Evolutionary conservation across 345 rosid species (phyloP).

Genomic region (Sapria himalayana): DNA sequence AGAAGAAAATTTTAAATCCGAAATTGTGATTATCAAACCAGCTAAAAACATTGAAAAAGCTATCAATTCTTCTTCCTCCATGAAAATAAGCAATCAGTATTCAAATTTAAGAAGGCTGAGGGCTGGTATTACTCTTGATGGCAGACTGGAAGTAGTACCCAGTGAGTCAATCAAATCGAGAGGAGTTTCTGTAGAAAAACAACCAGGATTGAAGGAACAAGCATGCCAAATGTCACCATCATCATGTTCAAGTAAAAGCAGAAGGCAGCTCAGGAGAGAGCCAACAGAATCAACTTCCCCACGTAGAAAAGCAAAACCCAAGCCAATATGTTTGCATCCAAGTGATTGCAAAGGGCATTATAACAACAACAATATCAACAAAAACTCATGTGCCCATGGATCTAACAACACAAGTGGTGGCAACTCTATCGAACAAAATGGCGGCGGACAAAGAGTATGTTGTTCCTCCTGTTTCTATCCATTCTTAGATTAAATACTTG

Average conservation of each 20-base stretch:
- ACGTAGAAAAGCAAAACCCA: constrained; percentile 15
- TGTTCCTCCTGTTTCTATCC: constrained; percentile 9
- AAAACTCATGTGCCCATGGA: constrained; percentile 40
- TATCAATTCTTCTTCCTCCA: constrained; percentile 10
- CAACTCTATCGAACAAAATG: constrained; percentile 14
- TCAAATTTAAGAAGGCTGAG: constrained; percentile 15
- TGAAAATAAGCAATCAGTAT: constrained; percentile 12
- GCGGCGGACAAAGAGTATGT: constrained; percentile 22
- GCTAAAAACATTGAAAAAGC: constrained; percentile 18
- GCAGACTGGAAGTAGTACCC: constrained; percentile 18
- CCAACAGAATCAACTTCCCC: constrained; percentile 27
- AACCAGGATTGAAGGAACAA: constrained; percentile 25
- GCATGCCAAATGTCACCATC: constrained; percentile 16
- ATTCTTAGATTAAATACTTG: constrained; percentile 4
- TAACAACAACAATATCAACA: constrained; percentile 21
- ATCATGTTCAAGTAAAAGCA: constrained; percentile 22
- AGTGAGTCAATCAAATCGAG: constrained; percentile 15
- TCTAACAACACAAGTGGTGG: constrained; percentile 16
- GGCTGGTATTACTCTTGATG: constrained; percentile 15
- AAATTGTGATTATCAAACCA: constrained; percentile 35
- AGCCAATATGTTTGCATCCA: constrained; percentile 14
- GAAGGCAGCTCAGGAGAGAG: constrained; percentile 26
- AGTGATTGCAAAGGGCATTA: constrained; percentile 27
- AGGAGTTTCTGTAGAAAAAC: constrained; percentile 21
- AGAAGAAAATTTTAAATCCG: constrained; percentile 22